Evolutionary conservation across 2,329 filamentous ascomycete genomes (phyloP).

Genomic region (Aspergillus udagawae): DNA sequence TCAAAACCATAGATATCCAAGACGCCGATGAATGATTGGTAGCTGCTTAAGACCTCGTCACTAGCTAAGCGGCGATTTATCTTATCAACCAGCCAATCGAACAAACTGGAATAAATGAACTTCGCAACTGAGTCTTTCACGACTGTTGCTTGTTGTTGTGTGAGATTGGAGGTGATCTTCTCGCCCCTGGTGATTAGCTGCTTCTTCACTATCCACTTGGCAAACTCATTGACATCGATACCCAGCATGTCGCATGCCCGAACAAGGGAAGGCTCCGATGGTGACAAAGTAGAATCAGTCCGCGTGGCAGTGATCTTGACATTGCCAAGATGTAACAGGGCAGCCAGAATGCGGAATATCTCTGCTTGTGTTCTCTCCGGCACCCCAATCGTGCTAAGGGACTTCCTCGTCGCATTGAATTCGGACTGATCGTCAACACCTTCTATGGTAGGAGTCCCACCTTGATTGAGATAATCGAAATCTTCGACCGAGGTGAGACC

Average conservation of each 20-base stretch:
- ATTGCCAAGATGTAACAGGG: conserved; percentile 90
- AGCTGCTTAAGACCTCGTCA: conserved; percentile 76
- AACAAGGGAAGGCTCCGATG: conserved; percentile 75
- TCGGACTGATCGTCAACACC: conserved; percentile 95
- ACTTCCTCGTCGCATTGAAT: conserved; percentile 82
- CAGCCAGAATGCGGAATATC: conserved; percentile 87
- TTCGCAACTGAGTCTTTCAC: conserved; percentile 97
- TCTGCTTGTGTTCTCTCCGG: conserved; percentile 67
- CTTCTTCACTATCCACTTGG: conserved; percentile 99
- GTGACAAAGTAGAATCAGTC: conserved; percentile 77
- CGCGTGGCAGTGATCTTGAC: conserved; percentile 90
- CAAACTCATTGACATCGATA: conserved; percentile 79
- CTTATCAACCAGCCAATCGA: conserved; percentile 98
- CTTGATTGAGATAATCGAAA: conserved; percentile 95
- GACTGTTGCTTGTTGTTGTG: conserved; percentile 86
- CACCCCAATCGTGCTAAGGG: conserved; percentile 84
- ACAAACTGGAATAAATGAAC: conserved; percentile 96
- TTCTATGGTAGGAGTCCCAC: conserved; percentile 83
- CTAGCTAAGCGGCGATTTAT: conserved; percentile 90
- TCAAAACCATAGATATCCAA: conserved; percentile 99
- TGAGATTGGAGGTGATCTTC: conserved; percentile 95
- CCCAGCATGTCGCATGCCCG: conserved; percentile 81
- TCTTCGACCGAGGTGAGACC: conserved; percentile 78
- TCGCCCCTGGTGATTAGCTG: conserved; percentile 93
- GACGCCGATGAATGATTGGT: conserved; percentile 91